Percentiles rank a stretch among this genome's conserved stretches.
phyloP scores from a whole-genome alignment of 306 rosid species.

The Quercus cerris region DNA sequence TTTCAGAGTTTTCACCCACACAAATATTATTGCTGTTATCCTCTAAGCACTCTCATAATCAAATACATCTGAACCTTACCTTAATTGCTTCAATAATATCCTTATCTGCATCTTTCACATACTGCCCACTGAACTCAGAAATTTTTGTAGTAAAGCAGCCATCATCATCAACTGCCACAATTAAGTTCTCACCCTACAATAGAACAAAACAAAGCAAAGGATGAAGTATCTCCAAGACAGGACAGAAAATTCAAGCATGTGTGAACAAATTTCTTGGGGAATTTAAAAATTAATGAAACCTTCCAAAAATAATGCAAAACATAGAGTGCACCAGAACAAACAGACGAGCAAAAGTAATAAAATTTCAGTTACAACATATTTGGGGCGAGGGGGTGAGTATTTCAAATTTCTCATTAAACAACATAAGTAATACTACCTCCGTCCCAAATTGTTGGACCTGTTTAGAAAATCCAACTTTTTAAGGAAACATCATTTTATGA shows the following conservation, averaged over 20 bases:
- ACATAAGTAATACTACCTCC: background rate
- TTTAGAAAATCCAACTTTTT: no score
- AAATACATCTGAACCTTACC: conserved; percentile 34
- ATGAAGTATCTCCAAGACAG: background rate
- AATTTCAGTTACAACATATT: background rate
- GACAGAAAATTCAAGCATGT: background rate
- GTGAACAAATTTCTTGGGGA: background rate
- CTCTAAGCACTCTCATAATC: conserved; percentile 1
- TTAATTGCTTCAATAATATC: conserved; percentile 80
- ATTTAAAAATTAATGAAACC: background rate
- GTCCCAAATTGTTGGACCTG: no score
- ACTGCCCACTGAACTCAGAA: conserved; percentile 66
- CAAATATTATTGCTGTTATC: background rate
- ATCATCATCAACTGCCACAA: conserved; percentile 96
- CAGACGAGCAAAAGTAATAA: background rate
- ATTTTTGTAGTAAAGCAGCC: conserved; percentile 83
- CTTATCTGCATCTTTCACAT: conserved; percentile 88
- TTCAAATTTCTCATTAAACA: background rate
- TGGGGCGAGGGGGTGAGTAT: background rate
- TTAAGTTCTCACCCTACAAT: conserved; percentile 70
- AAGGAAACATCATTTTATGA: no score
- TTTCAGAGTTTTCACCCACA: background rate
- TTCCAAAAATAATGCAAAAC: background rate
- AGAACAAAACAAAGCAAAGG: conserved; percentile 16
- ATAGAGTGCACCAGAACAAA: background rate